phyloP scores from a whole-genome alignment of 257 asterid genomes.

The Fraxinus cuspidata region DNA sequence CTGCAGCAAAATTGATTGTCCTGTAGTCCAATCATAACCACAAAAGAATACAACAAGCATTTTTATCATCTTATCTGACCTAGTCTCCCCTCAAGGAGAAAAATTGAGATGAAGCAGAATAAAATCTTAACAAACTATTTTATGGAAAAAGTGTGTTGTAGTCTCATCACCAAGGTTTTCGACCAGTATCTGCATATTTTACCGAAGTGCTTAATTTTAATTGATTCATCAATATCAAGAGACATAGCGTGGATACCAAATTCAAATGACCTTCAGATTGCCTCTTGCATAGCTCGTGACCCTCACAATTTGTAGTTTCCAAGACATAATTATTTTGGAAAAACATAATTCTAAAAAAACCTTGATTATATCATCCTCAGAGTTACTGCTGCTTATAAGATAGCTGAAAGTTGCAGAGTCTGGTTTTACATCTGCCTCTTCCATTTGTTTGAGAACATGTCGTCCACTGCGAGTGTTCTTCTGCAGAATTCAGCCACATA shows the following conservation, averaged over 20 bases:
- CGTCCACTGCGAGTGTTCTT: conserved; percentile 57
- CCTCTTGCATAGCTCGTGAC: background rate
- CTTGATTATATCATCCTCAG: conserved; percentile 69
- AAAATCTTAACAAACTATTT: conserved; percentile 3
- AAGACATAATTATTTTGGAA: conserved; percentile 15
- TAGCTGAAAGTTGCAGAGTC: conserved; percentile 75
- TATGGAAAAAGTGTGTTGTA: conserved; percentile 3
- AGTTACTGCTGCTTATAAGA: conserved; percentile 60
- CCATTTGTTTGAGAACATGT: conserved; percentile 76
- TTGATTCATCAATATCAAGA: background rate
- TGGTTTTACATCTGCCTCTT: conserved; percentile 73
- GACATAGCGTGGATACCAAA: background rate
- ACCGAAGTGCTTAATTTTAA: background rate
- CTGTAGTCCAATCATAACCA: background rate
- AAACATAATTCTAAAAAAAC: conserved; percentile 35
- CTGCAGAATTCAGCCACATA: conserved; percentile 50
- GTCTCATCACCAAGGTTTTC: conserved; percentile 9
- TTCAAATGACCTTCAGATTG: background rate
- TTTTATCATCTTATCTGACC: background rate
- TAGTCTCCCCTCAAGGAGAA: conserved; percentile 19
- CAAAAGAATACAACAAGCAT: background rate
- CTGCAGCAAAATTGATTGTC: conserved; percentile 17
- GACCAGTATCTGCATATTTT: background rate
- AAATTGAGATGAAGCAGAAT: conserved; percentile 8
- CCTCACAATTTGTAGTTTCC: background rate